Base-by-base conservation (phyloP, 176 grass and related monocot genomes). In the Lolium multiflorum region DNA sequence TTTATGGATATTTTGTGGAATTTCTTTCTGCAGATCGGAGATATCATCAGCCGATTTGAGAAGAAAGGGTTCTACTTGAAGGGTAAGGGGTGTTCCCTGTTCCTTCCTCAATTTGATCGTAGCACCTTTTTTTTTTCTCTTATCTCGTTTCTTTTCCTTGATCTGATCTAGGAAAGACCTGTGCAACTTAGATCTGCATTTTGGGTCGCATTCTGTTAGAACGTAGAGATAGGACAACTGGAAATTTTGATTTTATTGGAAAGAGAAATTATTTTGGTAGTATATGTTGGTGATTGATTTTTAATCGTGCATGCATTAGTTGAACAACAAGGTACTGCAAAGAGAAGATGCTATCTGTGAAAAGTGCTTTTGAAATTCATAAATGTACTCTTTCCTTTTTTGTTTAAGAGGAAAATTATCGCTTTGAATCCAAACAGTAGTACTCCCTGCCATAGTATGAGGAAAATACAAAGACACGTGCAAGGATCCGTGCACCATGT, bases 1-100 rank as follows among this genome's bases (percentile, higher is more conserved):
- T 24, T 49, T 0, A 47, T 11, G 15, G 11, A 3, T 64, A n/a
- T 49, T 63, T 43, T 11, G 64, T 80, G 22, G 0, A 26, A 77
- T 10, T 69, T 39, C 1, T 25, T 67, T 47, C 7, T 71, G 83
- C 76, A 93, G 89, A 79, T 93, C 21, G 92, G 92, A 26, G 92
- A 91, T 25, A 91, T 91, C 79, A 91, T 91, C 70, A 83, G 86
- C 77, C 43, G 92, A 16, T 93, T 93, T 25, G 92, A 93, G 86
- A 91, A 93, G 92, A 93, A 93, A 85, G 92, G 92, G 6, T 93
- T 86, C 92, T 92, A 92, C 20, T 57, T 92, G 14, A 92, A 73
- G 55, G 91, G 87, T 92, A 84, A 75, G 24, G 0, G 13, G 44
- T 74, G 2, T 74, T 2, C 12, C 79, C 9, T 35, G 17, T 50